Conservation (phyloP, 371 early-diverging fungal species). For the Choanephora cucurbitarum region DNA sequence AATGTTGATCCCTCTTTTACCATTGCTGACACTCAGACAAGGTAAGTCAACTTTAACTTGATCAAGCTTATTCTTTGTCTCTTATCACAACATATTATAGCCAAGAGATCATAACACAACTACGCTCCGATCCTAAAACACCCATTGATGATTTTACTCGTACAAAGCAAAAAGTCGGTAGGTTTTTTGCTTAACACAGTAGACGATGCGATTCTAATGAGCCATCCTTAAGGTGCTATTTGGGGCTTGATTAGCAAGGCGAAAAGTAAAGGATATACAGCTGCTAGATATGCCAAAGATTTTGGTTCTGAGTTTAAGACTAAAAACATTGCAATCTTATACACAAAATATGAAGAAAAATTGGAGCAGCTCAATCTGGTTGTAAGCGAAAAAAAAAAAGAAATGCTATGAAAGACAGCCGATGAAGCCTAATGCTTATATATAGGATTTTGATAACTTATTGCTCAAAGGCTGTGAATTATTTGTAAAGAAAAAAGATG, state of each 20-base stretch:
- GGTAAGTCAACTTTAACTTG: constrained; percentile 14
- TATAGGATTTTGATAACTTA: constrained; percentile 65
- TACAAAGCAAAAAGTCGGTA: constrained; percentile 13
- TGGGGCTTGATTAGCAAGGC: constrained; percentile 31
- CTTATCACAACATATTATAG: constrained; percentile 13
- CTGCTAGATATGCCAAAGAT: constrained; percentile 11
- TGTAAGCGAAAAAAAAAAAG: constrained; percentile 34
- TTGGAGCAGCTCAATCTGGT: constrained; percentile 33
- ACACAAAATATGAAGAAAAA: constrained; percentile 42
- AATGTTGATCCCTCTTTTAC: constrained; percentile 42
- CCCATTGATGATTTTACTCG: constrained; percentile 2
- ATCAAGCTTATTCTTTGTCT: background rate
- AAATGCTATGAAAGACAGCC: no score
- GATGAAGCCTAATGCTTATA: background rate
- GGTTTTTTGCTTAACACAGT: background rate
- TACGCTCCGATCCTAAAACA: constrained; percentile 10
- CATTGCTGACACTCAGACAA: constrained; percentile 46
- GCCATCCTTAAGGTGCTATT: constrained; percentile 21
- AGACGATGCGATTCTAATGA: background rate
- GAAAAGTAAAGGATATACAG: constrained; percentile 30
- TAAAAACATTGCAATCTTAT: constrained; percentile 25
- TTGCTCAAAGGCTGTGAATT: constrained; percentile 41
- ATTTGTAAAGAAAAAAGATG: constrained; percentile 23
- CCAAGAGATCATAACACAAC: constrained; percentile 20
- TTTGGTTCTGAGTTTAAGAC: constrained; percentile 5